phyloP scores from a whole-genome alignment of 2,329 filamentous ascomycete genomes.

The Tolypocladium sp. region DNA sequence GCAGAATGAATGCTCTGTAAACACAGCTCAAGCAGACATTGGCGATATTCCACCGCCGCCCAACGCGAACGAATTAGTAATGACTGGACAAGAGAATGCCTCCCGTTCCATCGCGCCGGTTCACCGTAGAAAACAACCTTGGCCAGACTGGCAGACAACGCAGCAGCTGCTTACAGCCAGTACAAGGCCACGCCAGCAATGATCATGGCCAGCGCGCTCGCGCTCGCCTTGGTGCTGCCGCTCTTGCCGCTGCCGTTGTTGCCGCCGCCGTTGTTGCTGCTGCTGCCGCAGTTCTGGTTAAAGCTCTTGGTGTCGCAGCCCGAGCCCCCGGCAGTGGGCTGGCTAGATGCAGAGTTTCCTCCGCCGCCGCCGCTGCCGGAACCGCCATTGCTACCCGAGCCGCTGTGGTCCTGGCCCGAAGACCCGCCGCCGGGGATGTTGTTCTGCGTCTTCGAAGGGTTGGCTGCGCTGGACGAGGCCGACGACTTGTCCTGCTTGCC shows the following conservation, averaged over 20 bases:
- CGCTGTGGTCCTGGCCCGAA: constrained; percentile 14
- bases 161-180: constrained; percentile 17
- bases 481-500: constrained; percentile 18
- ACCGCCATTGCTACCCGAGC: neutral
- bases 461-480: constrained; percentile 7
- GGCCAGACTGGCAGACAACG: neutral
- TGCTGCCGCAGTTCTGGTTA: constrained; percentile 26
- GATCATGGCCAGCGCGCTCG: constrained; percentile 27
- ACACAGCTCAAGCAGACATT: neutral
- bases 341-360: constrained; percentile 6
- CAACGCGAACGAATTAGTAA: neutral
- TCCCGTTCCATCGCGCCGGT: neutral
- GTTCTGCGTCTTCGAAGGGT: constrained; percentile 12
- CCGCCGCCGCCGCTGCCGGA: constrained; percentile 5
- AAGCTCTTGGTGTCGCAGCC: constrained; percentile 29
- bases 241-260: constrained; percentile 19
- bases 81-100: neutral
- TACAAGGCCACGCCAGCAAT: constrained; percentile 25
- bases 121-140: neutral
- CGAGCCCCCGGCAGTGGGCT: constrained; percentile 6
- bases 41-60: neutral
- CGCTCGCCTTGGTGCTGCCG: constrained; percentile 19
- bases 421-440: constrained; percentile 20
- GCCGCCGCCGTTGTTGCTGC: constrained; percentile 4
- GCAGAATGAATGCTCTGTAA: neutral